Evolutionary conservation across 176 grass and related monocot species (phyloP).

Genomic region (Microstegium vimineum): DNA sequence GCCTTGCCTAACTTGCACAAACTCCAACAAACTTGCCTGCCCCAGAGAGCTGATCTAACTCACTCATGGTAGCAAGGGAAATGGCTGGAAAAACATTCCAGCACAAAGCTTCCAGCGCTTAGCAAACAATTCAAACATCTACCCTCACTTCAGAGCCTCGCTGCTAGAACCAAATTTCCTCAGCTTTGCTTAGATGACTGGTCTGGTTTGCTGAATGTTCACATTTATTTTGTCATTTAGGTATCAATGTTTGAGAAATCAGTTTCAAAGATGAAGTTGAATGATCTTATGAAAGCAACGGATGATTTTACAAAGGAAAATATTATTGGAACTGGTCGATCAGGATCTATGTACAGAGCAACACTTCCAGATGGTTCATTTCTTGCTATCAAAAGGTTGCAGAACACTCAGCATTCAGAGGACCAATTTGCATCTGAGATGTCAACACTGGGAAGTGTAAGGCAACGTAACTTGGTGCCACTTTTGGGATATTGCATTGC

Average conservation of each 20-base stretch:
- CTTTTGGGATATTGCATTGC: slow-evolving; percentile 91
- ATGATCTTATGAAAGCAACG: slow-evolving; percentile 82
- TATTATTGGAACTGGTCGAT: slow-evolving; percentile 68
- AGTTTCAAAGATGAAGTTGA: slow-evolving; percentile 89
- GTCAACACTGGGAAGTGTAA: slow-evolving; percentile 68
- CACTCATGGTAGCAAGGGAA: too few relatives aligned
- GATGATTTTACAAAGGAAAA: slow-evolving; percentile 87
- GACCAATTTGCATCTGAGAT: slow-evolving; percentile 86
- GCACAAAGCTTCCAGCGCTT: too few relatives aligned
- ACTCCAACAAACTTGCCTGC: too few relatives aligned
- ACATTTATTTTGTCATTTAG: slow-evolving; percentile 35
- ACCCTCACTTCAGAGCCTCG: too few relatives aligned
- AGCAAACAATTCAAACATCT: too few relatives aligned
- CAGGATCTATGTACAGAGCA: slow-evolving; percentile 79
- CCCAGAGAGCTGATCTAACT: too few relatives aligned
- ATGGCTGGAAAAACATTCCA: too few relatives aligned
- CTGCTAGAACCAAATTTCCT: background rate
- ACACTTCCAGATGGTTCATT: slow-evolving; percentile 80
- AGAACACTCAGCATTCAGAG: slow-evolving; percentile 74
- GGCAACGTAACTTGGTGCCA: slow-evolving; percentile 71
- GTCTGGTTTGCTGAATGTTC: background rate
- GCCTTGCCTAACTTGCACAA: too few relatives aligned
- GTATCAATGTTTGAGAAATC: slow-evolving; percentile 95
- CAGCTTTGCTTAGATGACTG: background rate
- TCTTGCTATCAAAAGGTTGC: slow-evolving; percentile 87